Base-by-base conservation (phyloP, 1,284 basidiomycete species). In the Cystobasidium sp. region DNA sequence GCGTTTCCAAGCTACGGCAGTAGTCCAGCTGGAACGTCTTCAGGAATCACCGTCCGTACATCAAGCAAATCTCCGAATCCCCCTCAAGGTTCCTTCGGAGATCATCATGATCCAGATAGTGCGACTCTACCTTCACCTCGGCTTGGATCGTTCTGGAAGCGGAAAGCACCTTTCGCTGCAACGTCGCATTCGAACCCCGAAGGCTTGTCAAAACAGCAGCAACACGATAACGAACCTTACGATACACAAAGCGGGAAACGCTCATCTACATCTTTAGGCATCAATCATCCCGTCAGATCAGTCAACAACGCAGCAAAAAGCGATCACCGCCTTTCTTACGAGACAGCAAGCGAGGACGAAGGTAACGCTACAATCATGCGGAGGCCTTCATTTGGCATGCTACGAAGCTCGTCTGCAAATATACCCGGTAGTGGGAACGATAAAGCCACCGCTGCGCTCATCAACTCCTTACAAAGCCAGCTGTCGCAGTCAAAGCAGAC, bases 81-180 rank as follows among this genome's bases (percentile, higher is more conserved):
- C 5, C 44, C 59, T 24, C 51, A 59, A 52, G 39, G 47, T 18
- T 43, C 61, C 7, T 39, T 22, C 24, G 61, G 46, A 14, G 44
- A 63, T 16, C 44, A 63, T 14, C 39, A 52, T 24, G 70, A 65
- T 37, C 24, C 70, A 22, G 62, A 46, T 22, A 64, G 52, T 20
- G 69, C 62, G 1, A 52, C 64, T 37, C 31, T 24, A n/a, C 70
- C 61, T 20, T 65, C 62, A n/a, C 70, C 70, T 24, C 62, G 70
- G 6, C 20, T 73, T n/a, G 70, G 70, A 6, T 55, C 62, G 20
- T 73, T 73, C 53, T 73, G 70, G 70, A 47, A 62, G 41, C 62
- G 62, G 10, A 51, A 53, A 51, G 51, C 70, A 5, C 58, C 51
- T n/a, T 41, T 73, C 10, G 55, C 43, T 6, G 58, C 70, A 58